A percentile compares a stretch with the other conserved stretches of the same genome.
phyloP scores from a whole-genome alignment of 208 protist genomes.

The Wallacemonas sp. region DNA sequence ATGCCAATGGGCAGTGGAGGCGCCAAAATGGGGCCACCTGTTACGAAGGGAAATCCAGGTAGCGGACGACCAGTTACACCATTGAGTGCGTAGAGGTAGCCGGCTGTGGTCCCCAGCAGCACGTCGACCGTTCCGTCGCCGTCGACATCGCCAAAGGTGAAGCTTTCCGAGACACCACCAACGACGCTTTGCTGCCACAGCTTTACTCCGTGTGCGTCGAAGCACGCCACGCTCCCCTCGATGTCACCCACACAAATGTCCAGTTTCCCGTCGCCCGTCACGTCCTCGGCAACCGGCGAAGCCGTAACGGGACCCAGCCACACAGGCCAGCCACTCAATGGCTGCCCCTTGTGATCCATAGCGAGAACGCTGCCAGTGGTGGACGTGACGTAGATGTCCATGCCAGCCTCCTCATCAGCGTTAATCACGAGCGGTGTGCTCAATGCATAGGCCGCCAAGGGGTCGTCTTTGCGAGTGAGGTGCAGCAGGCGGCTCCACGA shows the following conservation, averaged over 20 bases:
- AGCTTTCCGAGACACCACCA: conserved; percentile 54
- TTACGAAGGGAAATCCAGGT: conserved; percentile 69
- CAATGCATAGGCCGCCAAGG: conserved; percentile 61
- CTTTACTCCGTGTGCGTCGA: conserved; percentile 49
- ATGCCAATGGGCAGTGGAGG: conserved; percentile 71
- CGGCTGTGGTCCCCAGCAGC: conserved; percentile 75
- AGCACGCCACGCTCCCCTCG: conserved; percentile 87
- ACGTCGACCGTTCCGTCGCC: conserved; percentile 87
- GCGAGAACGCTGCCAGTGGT: conserved; percentile 74
- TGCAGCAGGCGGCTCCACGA: conserved; percentile 88
- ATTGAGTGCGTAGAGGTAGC: conserved; percentile 81
- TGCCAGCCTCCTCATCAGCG: conserved; percentile 44
- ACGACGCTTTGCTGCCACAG: conserved; percentile 70
- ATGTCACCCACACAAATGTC: conserved; percentile 88
- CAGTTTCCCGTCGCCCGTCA: conserved; percentile 78
- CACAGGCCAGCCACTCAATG: conserved; percentile 58
- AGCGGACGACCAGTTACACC: conserved; percentile 59
- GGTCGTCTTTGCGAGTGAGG: conserved; percentile 60
- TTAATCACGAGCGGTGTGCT: conserved; percentile 79
- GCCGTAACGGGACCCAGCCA: conserved; percentile 73
- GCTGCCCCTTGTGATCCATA: conserved; percentile 49
- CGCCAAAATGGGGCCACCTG: conserved; percentile 69
- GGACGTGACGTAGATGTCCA: conserved; percentile 80
- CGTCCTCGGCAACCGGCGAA: conserved; percentile 71
- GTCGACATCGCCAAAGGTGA: conserved; percentile 90